Percentiles rank a stretch among this genome's conserved stretches.
Evolutionary conservation across 2,329 filamentous ascomycete species (phyloP).

Genomic region (Fusarium acutatum): DNA sequence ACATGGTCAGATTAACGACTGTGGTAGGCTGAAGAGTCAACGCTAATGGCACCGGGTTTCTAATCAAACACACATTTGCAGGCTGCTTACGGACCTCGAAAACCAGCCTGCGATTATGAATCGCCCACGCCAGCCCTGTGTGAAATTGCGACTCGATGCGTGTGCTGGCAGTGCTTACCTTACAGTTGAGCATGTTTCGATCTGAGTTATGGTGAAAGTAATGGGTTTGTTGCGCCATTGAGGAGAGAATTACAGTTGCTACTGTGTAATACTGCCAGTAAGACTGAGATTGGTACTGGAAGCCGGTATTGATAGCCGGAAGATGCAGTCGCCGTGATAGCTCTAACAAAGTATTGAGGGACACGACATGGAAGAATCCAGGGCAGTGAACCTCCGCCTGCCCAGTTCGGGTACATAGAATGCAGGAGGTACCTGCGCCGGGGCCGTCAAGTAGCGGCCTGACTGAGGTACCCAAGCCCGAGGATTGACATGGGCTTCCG

Average conservation of each 20-base stretch:
- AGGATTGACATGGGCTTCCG: conserved; percentile 26
- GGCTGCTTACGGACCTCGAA: conserved; percentile 24
- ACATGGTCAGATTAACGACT: conserved; percentile 13
- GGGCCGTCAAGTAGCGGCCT: conserved; percentile 3
- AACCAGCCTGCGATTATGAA: conserved; percentile 34
- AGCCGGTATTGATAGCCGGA: background rate
- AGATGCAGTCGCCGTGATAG: conserved; percentile 8
- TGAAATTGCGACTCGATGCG: conserved; percentile 18
- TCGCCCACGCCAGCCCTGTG: conserved; percentile 34
- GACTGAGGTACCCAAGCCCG: conserved; percentile 29
- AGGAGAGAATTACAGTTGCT: background rate
- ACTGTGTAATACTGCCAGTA: background rate
- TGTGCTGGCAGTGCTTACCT: conserved; percentile 16
- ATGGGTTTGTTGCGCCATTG: conserved; percentile 1
- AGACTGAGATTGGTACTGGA: background rate
- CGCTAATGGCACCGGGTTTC: conserved; percentile 28
- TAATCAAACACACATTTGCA: conserved; percentile 29
- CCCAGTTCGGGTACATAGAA: conserved; percentile 23
- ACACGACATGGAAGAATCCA: background rate
- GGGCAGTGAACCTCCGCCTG: conserved; percentile 7
- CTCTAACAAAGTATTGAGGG: background rate
- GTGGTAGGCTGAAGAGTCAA: conserved; percentile 19
- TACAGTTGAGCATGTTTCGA: background rate
- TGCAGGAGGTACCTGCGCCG: conserved; percentile 16
- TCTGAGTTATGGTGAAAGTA: background rate